Conservation (phyloP, 345 rosid species). For the Nephelium lappaceum region DNA sequence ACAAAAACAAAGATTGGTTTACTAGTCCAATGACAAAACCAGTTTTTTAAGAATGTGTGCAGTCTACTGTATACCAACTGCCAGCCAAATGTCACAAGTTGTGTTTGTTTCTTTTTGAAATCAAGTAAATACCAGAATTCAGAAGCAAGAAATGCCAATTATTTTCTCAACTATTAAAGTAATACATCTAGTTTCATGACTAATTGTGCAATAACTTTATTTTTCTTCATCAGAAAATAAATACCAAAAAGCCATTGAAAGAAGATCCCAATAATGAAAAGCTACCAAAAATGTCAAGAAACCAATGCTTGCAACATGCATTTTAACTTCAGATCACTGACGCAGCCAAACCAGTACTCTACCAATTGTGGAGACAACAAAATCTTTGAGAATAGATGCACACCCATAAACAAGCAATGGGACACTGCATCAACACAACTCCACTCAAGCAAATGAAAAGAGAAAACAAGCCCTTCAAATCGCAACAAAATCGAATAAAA, state of each 20-base stretch:
- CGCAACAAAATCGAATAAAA: not conserved
- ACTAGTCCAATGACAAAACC: too few species aligned
- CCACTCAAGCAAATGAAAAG: not conserved
- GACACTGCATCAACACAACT: slow-evolving; percentile 13
- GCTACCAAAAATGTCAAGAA: not conserved
- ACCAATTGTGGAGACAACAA: not conserved
- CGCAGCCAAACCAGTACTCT: slow-evolving; percentile 10
- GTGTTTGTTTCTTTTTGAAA: too few species aligned
- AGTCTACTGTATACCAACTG: not conserved
- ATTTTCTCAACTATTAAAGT: too few species aligned
- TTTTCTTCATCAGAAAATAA: not conserved
- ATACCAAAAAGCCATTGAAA: not conserved
- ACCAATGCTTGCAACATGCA: not conserved
- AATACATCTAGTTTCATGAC: too few species aligned
- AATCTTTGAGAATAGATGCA: slow-evolving; percentile 8
- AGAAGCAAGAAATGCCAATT: too few species aligned
- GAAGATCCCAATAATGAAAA: not conserved
- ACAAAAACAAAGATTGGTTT: too few species aligned
- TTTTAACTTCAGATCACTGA: not conserved
- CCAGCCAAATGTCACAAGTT: too few species aligned
- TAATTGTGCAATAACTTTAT: too few species aligned
- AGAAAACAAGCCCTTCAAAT: not conserved
- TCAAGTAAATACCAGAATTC: too few species aligned
- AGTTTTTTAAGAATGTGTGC: not conserved
- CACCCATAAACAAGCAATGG: slow-evolving; percentile 4